These are phyloP conservation scores for Lipomyces spencermartinsiae DNA, from an alignment of 805 yeast species.

Conservation along the genomic window DNA sequence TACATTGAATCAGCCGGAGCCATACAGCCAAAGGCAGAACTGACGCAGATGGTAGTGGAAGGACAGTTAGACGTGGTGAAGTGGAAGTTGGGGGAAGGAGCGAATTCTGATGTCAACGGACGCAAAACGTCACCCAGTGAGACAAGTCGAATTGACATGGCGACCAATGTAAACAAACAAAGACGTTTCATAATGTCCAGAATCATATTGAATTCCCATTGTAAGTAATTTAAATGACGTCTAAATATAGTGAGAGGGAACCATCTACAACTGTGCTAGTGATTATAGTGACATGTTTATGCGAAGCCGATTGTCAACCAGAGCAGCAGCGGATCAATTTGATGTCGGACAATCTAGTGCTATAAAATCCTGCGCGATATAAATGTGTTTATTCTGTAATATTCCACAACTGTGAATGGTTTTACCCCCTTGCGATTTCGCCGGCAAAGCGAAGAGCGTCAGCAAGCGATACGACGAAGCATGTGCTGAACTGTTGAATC, in stretches of 20 bases:
- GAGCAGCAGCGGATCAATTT: no score
- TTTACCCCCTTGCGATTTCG: no score
- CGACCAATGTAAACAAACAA: not conserved
- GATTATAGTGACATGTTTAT: no score
- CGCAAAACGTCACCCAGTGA: not conserved
- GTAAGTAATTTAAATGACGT: not conserved
- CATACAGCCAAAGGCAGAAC: not conserved
- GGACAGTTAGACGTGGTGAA: not conserved
- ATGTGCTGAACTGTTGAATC: no score
- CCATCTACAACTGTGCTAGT: no score
- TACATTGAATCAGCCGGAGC: not conserved
- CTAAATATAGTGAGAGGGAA: not conserved
- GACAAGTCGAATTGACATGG: constrained; percentile 2
- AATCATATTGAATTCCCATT: not conserved
- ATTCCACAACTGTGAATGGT: no score
- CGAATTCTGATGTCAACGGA: not conserved
- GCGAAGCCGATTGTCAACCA: no score
- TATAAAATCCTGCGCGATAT: no score
- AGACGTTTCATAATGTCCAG: not conserved
- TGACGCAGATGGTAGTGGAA: not conserved
- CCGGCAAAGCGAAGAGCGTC: no score
- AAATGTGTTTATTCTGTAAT: no score
- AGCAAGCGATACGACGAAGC: no score
- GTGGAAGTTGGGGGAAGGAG: not conserved
- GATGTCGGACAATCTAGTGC: no score